Evolutionary conservation across 2,329 filamentous ascomycete genomes (phyloP).

Genomic region (Chaetomium sp.): DNA sequence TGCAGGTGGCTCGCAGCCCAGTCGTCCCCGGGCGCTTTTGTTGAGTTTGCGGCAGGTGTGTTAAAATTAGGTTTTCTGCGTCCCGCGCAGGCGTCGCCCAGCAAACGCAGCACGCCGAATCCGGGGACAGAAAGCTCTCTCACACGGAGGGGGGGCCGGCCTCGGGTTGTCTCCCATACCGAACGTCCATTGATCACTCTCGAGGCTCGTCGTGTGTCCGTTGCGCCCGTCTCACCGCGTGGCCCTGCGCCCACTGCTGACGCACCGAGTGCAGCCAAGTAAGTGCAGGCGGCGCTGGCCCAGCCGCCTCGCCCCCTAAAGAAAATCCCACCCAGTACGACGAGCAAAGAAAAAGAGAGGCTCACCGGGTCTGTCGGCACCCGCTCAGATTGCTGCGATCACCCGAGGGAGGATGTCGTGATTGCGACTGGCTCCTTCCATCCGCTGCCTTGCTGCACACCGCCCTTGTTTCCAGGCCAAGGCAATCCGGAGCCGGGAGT

Average conservation of each 20-base stretch:
- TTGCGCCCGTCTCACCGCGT: too few relatives aligned
- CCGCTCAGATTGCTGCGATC: conserved; percentile 11
- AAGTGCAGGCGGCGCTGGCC: conserved; percentile 1
- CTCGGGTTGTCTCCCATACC: too few relatives aligned
- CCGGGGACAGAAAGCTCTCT: too few relatives aligned
- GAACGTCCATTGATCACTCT: too few relatives aligned
- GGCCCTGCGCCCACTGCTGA: too few relatives aligned
- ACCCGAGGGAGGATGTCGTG: conserved; percentile 8
- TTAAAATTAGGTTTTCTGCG: too few relatives aligned
- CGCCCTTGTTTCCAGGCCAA: conserved; percentile 10
- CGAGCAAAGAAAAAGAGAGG: neutral
- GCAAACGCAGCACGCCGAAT: too few relatives aligned
- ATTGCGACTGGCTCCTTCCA: neutral
- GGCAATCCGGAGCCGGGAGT: neutral
- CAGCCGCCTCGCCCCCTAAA: neutral
- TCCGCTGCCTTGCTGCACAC: conserved; percentile 11
- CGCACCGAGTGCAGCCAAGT: too few relatives aligned
- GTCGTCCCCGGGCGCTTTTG: neutral
- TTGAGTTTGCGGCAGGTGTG: too few relatives aligned
- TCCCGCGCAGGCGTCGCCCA: too few relatives aligned
- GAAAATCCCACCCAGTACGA: neutral
- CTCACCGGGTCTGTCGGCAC: conserved; percentile 16
- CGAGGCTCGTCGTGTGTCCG: too few relatives aligned
- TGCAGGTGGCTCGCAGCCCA: conserved; percentile 7
- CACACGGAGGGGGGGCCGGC: too few relatives aligned